Percentiles rank a stretch among this genome's conserved stretches.
phyloP scores from a whole-genome alignment of 306 rosid species.

The Lotus japonicus region DNA sequence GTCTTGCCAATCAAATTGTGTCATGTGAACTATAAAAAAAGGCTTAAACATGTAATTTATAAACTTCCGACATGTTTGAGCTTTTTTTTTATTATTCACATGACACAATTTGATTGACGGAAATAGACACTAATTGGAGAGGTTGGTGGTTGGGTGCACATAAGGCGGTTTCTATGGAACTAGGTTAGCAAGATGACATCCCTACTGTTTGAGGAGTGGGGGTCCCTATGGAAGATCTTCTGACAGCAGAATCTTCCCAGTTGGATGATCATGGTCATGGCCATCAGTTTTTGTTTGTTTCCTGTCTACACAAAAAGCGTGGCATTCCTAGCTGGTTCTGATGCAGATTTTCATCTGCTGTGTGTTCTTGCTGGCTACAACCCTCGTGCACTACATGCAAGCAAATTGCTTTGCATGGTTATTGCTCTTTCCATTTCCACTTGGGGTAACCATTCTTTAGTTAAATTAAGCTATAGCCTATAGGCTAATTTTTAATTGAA shows the following conservation, averaged over 20 bases:
- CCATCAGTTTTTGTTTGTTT: slow-evolving; percentile 37
- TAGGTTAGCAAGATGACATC: slow-evolving; percentile 16
- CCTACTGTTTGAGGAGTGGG: slow-evolving; percentile 14
- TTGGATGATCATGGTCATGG: slow-evolving; percentile 35
- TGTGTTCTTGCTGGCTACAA: background rate
- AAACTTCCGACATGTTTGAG: too few species aligned
- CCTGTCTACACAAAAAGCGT: slow-evolving; percentile 9
- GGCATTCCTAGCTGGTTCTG: slow-evolving; percentile 36
- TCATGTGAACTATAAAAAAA: too few species aligned
- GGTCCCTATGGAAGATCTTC: slow-evolving; percentile 49
- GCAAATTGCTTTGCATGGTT: background rate
- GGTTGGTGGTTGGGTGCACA: background rate
- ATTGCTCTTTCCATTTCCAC: background rate
- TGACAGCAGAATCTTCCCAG: slow-evolving; percentile 52
- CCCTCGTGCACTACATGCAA: slow-evolving; percentile 13
- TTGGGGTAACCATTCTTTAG: background rate
- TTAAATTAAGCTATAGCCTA: background rate
- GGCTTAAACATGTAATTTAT: too few species aligned
- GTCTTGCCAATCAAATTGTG: too few species aligned
- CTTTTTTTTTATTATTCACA: too few species aligned
- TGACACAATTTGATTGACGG: too few species aligned
- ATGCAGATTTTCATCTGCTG: slow-evolving; percentile 12
- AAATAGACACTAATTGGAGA: too few species aligned
- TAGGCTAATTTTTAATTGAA: background rate
- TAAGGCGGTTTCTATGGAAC: slow-evolving; percentile 11